Evolutionary conservation across 805 yeast genomes (phyloP).

Genomic region (Candida hispaniensis): DNA sequence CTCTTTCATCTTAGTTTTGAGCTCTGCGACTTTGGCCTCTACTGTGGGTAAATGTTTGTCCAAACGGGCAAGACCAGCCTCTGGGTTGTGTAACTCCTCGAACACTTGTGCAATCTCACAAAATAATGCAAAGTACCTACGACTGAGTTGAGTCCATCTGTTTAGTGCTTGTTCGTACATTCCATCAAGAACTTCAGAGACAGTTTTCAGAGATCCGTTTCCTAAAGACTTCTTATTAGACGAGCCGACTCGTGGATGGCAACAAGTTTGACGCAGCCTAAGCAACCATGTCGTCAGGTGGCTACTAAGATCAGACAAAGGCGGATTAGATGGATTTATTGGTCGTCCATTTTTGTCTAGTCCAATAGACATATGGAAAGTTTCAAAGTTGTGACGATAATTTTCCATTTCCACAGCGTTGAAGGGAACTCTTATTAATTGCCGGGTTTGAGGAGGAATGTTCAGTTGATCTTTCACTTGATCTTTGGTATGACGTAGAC

Average conservation of each 20-base stretch:
- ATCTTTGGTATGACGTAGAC: constrained; percentile 73
- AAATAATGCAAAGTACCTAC: constrained; percentile 31
- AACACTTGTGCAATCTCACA: constrained; percentile 58
- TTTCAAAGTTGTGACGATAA: constrained; percentile 52
- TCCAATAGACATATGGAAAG: constrained; percentile 39
- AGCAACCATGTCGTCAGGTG: constrained; percentile 58
- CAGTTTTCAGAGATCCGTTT: constrained; percentile 34
- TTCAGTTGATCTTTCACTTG: constrained; percentile 68
- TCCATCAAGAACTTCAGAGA: constrained; percentile 57
- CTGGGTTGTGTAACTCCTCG: constrained; percentile 48
- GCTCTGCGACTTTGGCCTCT: constrained; percentile 15
- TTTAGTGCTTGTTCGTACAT: constrained; percentile 50
- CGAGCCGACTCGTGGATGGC: constrained; percentile 46
- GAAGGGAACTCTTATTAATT: constrained; percentile 61
- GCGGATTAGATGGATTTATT: too few species aligned
- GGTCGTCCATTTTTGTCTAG: constrained; percentile 36
- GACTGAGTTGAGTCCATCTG: too few species aligned
- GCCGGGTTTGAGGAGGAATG: constrained; percentile 69
- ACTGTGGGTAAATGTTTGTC: constrained; percentile 14
- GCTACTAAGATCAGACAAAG: too few species aligned
- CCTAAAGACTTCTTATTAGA: constrained; percentile 26
- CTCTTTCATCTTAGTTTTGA: background rate
- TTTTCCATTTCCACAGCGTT: constrained; percentile 77
- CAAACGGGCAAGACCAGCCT: constrained; percentile 37
- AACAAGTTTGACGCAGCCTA: constrained; percentile 65